Base-by-base conservation (phyloP, 345 rosid species). In the Aquilaria sinensis region DNA sequence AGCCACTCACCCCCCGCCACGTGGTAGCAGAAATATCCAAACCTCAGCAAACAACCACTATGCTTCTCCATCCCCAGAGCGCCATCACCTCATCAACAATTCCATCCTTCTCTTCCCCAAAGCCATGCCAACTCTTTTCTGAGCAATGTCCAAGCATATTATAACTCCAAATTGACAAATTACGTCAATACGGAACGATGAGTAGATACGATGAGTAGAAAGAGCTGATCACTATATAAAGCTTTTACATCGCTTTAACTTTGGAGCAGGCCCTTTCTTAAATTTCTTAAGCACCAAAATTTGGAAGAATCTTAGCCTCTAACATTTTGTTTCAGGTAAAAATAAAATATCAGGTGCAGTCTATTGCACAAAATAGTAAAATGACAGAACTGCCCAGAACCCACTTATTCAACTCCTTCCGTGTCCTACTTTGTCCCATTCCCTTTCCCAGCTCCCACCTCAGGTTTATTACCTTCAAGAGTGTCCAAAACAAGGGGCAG, bases 61-160 rank as follows among this genome's bases (percentile, higher is more conserved):
- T 75, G 80, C 72, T 75, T 75, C 82, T 70, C 84, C 92, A 78
- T 78, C 33, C 81, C 82, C 57, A 69, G 65, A 46, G 48, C 51
- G 71, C 76, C 77, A 76, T 80, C 85, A 77, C 78, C 82, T 70
- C 83, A 65, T 87, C 88, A 64, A 70, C 79, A 68, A 75, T 69
- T 72, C 75, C 79, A 66, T 71, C 51, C 65, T 63, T 55, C 37
- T 57, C 49, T 37, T 37, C 7, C 43, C 43, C 4, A 37, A 3
- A 37, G 43, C 43, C 1, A 37, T 37, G 43, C 43, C 23, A 37
- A 7, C 43, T 3, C 2, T 7, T 23, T 23, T 37, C 43, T 37
- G 7, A 1, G 4, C 7, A 37, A 37, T 37, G 5, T 37, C 43
- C 7, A 37, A 3, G 5, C 13, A 51, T 45, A 37, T 47, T 33